Evolutionary conservation across 1,284 basidiomycete species (phyloP).

Genomic region (Ceratorhiza oryzae-sativae): DNA sequence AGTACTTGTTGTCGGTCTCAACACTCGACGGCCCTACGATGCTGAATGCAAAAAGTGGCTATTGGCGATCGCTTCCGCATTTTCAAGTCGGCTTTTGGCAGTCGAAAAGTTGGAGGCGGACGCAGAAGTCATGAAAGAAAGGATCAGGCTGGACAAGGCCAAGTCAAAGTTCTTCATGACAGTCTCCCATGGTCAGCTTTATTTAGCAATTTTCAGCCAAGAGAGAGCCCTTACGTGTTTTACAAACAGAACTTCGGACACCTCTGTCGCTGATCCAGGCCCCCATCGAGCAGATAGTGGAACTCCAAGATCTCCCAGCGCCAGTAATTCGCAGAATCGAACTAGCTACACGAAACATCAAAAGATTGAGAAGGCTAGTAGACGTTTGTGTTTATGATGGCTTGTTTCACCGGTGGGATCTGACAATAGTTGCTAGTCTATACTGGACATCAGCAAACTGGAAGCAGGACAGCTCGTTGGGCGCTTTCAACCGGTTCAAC

Average conservation of each 20-base stretch:
- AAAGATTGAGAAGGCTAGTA: conserved; percentile 47
- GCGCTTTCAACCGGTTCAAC: conserved; percentile 46
- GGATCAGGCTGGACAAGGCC: conserved; percentile 48
- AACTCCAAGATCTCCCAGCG: conserved; percentile 34
- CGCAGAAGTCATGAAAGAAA: conserved; percentile 38
- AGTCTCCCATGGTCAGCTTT: conserved; percentile 46
- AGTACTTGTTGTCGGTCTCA: conserved; percentile 39
- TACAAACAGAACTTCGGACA: conserved; percentile 46
- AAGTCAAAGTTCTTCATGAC: conserved; percentile 50
- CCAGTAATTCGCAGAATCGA: conserved; percentile 44
- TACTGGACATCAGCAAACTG: conserved; percentile 34
- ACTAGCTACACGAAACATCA: conserved; percentile 48
- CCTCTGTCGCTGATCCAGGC: conserved; percentile 50
- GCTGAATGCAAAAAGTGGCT: conserved; percentile 23
- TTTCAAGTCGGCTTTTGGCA: not conserved
- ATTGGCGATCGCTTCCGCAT: not conserved
- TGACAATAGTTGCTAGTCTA: conserved; percentile 42
- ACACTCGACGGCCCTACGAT: conserved; percentile 41
- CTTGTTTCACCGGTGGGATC: conserved; percentile 45
- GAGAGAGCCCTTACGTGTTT: conserved; percentile 38
- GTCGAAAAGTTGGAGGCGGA: conserved; percentile 20
- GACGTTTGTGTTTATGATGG: conserved; percentile 45
- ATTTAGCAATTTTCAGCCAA: too few relatives aligned
- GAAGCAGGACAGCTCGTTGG: conserved; percentile 41
- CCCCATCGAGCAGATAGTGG: conserved; percentile 47